These are phyloP conservation scores for Naumovozyma castellii DNA, from an alignment of 805 yeast genomes.

Conservation along the genomic window DNA sequence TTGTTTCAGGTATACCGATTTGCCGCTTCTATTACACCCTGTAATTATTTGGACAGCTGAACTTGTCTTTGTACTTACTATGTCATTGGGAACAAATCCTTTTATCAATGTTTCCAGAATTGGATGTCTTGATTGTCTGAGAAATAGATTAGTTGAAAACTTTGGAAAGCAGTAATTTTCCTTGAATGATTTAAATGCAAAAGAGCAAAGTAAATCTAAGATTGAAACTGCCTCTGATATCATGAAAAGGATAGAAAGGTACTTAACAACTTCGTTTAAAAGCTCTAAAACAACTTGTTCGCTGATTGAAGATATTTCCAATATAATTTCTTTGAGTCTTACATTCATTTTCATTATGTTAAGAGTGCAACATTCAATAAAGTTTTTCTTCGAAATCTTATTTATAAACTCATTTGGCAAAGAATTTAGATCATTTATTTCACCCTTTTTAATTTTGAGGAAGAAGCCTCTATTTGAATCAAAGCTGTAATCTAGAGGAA, in stretches of 20 bases:
- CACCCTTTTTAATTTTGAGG: conserved; percentile 24
- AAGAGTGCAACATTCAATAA: conserved; percentile 34
- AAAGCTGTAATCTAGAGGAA: conserved; percentile 28
- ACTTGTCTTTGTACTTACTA: conserved; percentile 26
- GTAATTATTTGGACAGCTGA: conserved; percentile 43
- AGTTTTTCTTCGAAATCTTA: conserved; percentile 21
- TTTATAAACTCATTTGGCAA: conserved; percentile 33
- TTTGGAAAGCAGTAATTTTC: conserved; percentile 31
- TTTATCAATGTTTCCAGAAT: conserved; percentile 28
- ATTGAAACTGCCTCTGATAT: conserved; percentile 36
- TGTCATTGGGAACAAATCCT: conserved; percentile 33
- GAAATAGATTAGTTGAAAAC: conserved; percentile 25
- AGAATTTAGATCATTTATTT: conserved; percentile 4
- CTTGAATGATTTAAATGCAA: conserved; percentile 24
- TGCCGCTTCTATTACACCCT: conserved; percentile 57
- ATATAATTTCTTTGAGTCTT: conserved; percentile 32
- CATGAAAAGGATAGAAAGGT: conserved; percentile 33
- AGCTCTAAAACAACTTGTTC: conserved; percentile 32
- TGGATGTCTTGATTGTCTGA: conserved; percentile 36
- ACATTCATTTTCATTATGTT: conserved; percentile 34
- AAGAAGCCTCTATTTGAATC: conserved; percentile 34
- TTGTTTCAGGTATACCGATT: conserved; percentile 47
- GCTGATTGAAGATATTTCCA: conserved; percentile 36
- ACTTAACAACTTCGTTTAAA: conserved; percentile 17
- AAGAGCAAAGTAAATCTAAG: conserved; percentile 33